These are phyloP conservation scores for Cordyceps javanica DNA, from an alignment of 2,329 filamentous ascomycete species.

Conservation along the genomic window DNA sequence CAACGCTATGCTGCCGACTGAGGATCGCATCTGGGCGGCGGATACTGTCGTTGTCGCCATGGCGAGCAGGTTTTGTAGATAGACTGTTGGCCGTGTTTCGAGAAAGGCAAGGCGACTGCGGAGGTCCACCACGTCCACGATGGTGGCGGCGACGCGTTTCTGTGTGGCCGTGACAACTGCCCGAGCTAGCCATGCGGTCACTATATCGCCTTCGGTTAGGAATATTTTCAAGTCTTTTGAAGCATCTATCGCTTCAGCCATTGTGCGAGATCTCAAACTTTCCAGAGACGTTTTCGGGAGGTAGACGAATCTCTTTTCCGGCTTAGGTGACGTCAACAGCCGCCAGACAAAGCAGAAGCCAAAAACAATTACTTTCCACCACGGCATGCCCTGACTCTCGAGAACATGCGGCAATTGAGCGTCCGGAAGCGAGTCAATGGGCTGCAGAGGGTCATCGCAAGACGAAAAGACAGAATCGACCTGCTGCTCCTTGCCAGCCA, in stretches of 20 bases:
- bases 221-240: background rate
- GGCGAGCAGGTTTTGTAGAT: slow-evolving; percentile 1
- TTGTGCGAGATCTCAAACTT: background rate
- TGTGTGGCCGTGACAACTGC: background rate
- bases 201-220: background rate
- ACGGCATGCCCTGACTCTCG: background rate
- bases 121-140: background rate
- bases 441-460: background rate
- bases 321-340: background rate
- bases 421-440: background rate
- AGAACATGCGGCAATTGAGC: background rate
- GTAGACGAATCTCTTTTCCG: background rate
- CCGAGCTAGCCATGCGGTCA: slow-evolving; percentile 1
- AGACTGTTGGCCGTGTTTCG: background rate
- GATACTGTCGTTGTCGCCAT: background rate
- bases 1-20: background rate
- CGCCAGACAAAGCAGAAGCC: background rate
- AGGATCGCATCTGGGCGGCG: background rate
- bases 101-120: background rate
- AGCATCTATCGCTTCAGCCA: background rate
- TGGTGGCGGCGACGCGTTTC: background rate
- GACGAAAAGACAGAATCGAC: slow-evolving; percentile 25
- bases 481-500: slow-evolving; percentile 34
- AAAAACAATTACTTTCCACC: background rate
- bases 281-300: background rate